A percentile compares a stretch with the other conserved stretches of the same genome.
These are phyloP conservation scores for Malassezia furfur DNA, from an alignment of 1,284 basidiomycete genomes.

Conservation along the genomic window DNA sequence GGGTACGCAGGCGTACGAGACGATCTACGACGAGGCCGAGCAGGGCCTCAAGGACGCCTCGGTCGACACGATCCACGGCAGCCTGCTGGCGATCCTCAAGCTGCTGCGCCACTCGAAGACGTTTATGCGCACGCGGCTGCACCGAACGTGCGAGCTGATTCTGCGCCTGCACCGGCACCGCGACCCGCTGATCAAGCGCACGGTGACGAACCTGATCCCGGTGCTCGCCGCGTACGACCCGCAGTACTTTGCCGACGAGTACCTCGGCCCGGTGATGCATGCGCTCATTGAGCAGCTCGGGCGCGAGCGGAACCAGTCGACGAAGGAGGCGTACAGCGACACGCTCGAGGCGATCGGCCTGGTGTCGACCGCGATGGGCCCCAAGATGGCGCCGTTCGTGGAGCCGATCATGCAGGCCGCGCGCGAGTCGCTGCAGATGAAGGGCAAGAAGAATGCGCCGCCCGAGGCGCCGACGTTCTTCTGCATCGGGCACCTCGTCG, in stretches of 20 bases:
- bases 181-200: slow-evolving; percentile 74
- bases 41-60: slow-evolving; percentile 69
- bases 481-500: slow-evolving; percentile 90
- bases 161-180: slow-evolving; percentile 80
- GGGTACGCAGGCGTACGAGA: slow-evolving; percentile 42
- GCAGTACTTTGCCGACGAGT: slow-evolving; percentile 40
- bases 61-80: slow-evolving; percentile 82
- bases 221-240: slow-evolving; percentile 45
- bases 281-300: slow-evolving; percentile 33
- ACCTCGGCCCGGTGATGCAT: slow-evolving; percentile 39
- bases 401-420: slow-evolving; percentile 84
- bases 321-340: slow-evolving; percentile 32
- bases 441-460: slow-evolving; percentile 84
- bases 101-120: slow-evolving; percentile 85
- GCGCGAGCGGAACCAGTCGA: slow-evolving; percentile 34
- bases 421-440: slow-evolving; percentile 72
- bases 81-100: slow-evolving; percentile 81
- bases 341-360: slow-evolving; percentile 92
- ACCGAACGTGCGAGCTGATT: slow-evolving; percentile 81
- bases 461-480: slow-evolving; percentile 94
- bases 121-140: slow-evolving; percentile 86
- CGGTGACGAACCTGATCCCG: slow-evolving; percentile 38
- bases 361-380: slow-evolving; percentile 78
- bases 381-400: slow-evolving; percentile 90
- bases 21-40: slow-evolving; percentile 69